These are phyloP conservation scores for Thalassiosira hispida DNA, from an alignment of 352 stramenopile species.

Conservation along the genomic window DNA sequence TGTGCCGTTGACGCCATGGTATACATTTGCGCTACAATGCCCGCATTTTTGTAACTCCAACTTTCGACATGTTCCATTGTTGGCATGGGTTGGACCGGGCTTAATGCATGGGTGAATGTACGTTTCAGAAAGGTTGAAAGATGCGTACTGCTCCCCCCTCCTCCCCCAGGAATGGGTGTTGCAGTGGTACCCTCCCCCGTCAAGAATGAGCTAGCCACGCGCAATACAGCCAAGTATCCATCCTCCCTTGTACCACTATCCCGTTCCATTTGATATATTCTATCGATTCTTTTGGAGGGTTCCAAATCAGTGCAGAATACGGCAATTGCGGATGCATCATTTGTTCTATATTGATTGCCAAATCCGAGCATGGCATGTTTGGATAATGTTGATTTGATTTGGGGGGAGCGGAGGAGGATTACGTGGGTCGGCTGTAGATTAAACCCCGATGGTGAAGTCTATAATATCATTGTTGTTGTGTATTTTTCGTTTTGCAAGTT, in stretches of 20 bases:
- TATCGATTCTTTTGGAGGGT: slow-evolving; percentile 65
- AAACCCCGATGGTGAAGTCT: slow-evolving; percentile 76
- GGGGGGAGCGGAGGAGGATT: slow-evolving; percentile 61
- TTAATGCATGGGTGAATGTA: slow-evolving; percentile 54
- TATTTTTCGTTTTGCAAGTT: background rate
- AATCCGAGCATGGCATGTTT: slow-evolving; percentile 71
- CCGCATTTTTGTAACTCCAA: slow-evolving; percentile 79
- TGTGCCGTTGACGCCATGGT: slow-evolving; percentile 64
- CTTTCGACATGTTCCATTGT: slow-evolving; percentile 68
- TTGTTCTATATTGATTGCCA: slow-evolving; percentile 72
- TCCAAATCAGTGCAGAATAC: slow-evolving; percentile 78
- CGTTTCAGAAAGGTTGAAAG: slow-evolving; percentile 66
- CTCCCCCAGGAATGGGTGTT: background rate
- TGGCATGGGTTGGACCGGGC: slow-evolving; percentile 68
- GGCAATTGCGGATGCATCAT: slow-evolving; percentile 65
- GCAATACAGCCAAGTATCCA: slow-evolving; percentile 67
- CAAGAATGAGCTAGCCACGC: slow-evolving; percentile 67
- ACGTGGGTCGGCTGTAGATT: slow-evolving; percentile 80
- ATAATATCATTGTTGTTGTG: slow-evolving; percentile 10
- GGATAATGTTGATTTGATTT: slow-evolving; percentile 60
- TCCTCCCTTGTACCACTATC: slow-evolving; percentile 46
- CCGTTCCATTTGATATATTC: slow-evolving; percentile 70
- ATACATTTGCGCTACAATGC: slow-evolving; percentile 62
- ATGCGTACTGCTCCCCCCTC: slow-evolving; percentile 25
- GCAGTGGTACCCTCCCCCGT: slow-evolving; percentile 59